Evolutionary conservation across 768 basidiomycete genomes (phyloP), one percentile per base, ranked within the genome.

Genomic region (Auriscalpium vulgare): DNA sequence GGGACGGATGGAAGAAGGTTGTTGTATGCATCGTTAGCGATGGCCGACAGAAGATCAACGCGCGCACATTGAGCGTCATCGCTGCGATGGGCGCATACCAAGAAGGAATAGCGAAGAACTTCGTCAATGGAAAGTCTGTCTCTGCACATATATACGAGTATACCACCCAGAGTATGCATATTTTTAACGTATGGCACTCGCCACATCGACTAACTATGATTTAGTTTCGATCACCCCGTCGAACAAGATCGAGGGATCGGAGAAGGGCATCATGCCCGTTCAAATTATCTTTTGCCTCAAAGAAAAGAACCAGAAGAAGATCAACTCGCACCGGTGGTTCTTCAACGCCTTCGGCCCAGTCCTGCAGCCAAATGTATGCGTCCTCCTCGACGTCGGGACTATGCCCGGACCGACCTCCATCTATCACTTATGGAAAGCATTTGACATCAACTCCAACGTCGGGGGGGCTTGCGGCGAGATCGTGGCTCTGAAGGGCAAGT

Each of bases 1-100:
- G 88, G 68, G 94, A 97, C 0, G 93, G 93, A 1, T 98, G 95
- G 95, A 95, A 97, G 77, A 97, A 97, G 78, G 91, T 95, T 37
- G 94, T 95, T 8, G 87, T 95, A 10, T 93, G 90, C 65, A 85
- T 95, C 62, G 92, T 95, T 8, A 88, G 87, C 44, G 91, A 95
- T 68, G 93, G 91, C 1, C 79, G 92, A 35, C 67, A 72, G 60
- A 92, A 93, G 78, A 88, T 95, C 70, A 91, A 93, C 67, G 79
- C 86, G 45, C 73, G 91, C 58, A 90, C 88, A 14, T 69, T 93
- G 64, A 87, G 84, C 60, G 90, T 94, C 37, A 81, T 99, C 56
- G 95, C 95, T 11, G 84, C 93, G 4, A 87, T 97, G 82, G 95
- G 95, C 8, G 85, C 82, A 21, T 97, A 97, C 68, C 95, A 98